Evolutionary conservation across 768 basidiomycete genomes (phyloP), one percentile per base, ranked within the genome.

Genomic region (Collybia sordida): DNA sequence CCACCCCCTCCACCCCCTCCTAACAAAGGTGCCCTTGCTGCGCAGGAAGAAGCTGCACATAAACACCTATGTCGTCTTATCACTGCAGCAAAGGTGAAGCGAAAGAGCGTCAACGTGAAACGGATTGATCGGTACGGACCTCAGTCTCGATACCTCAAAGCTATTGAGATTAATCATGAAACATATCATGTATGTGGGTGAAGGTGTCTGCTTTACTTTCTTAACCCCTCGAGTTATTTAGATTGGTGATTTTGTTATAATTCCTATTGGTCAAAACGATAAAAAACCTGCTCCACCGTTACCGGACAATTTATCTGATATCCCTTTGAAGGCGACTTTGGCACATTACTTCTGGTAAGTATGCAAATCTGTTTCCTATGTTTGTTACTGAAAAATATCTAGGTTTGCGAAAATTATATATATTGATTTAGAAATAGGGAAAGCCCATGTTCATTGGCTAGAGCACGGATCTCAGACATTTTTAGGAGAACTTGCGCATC

Each of bases 371-470:
- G 19, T 17, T 22, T n/a, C 3, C n/a, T 45, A n/a, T 40, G 31
- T 21, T 31, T 28, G 34, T 37, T 9, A 22, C 45, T 47, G 27
- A 47, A 17, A 38, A 11, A 24, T 6, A 11, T 12, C 27, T 24
- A 90, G 88, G 88, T 90, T 91, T 64, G 88, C 74, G 0, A 74
- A 73, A 56, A 82, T 92, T 19, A 61, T 83, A 0, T 78, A 72
- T 44, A 75, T 90, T 49, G 63, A 75, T 15, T 65, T 71, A 27
- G 64, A 72, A 14, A 51, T 67, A 4, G 66, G 73, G 45, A 31
- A 31, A 14, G 64, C 51, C 2, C 90, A 93, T 62, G 65, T 88
- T 8, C 87, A 82, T 27, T 93, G 88, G 88, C 79, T 87, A 24
- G 78, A 86, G 45, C 90, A 92, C 57, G 79, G 82, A 0, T 78